phyloP scores from a whole-genome alignment of 192 early-diverging fungal species.

The Diversispora eburnea region DNA sequence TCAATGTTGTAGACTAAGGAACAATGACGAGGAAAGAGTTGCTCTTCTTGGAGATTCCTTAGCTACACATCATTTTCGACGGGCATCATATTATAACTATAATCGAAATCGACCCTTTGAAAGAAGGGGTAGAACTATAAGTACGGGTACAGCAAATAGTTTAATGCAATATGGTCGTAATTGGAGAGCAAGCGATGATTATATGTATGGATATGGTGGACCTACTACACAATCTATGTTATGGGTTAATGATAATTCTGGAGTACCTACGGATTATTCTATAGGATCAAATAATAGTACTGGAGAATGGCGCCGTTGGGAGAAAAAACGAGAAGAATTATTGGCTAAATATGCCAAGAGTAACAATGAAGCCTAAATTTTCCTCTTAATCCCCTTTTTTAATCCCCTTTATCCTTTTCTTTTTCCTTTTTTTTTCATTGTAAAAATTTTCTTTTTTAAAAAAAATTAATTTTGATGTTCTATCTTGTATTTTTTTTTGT shows the following conservation, averaged over 20 bases:
- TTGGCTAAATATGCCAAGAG: conserved; percentile 30
- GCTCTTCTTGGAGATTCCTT: conserved; percentile 13
- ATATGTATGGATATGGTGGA: conserved; percentile 28
- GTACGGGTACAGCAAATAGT: conserved; percentile 16
- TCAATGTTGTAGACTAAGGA: conserved; percentile 13
- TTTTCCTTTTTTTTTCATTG: too few species aligned
- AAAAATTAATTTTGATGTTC: too few species aligned
- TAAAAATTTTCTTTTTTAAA: too few species aligned
- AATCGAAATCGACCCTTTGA: conserved; percentile 31
- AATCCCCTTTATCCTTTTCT: too few species aligned
- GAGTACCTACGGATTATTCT: conserved; percentile 7
- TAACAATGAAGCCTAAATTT: conserved; percentile 5
- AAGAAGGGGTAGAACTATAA: conserved; percentile 18
- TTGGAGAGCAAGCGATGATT: conserved; percentile 26
- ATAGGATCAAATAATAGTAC: conserved; percentile 14
- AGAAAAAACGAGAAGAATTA: conserved; percentile 31
- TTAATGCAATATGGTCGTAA: conserved; percentile 12
- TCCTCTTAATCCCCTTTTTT: background rate
- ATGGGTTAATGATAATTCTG: conserved; percentile 21
- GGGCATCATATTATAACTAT: conserved; percentile 29
- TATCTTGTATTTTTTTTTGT: too few species aligned
- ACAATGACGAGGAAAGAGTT: conserved; percentile 17
- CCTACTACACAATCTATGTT: conserved; percentile 6
- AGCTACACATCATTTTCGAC: conserved; percentile 26
- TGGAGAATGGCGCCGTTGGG: conserved; percentile 28